Conservation (phyloP, 768 basidiomycete species). For the Filobasidium wieringae region DNA sequence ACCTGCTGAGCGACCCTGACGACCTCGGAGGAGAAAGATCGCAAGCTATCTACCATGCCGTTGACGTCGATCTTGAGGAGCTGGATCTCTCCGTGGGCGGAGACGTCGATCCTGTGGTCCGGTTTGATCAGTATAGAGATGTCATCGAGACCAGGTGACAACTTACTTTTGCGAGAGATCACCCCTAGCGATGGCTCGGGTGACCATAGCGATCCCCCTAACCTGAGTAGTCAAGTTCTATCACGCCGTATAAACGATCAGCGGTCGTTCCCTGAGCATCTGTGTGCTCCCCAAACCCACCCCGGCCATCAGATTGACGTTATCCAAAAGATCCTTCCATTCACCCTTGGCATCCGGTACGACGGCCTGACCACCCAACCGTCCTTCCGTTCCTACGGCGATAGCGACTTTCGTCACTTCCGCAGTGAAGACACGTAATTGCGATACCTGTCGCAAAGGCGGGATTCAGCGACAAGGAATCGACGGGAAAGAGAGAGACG, state of each 20-base stretch:
- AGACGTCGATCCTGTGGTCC: slow-evolving; percentile 88
- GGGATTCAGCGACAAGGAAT: not conserved
- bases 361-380: slow-evolving; percentile 74
- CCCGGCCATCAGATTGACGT: slow-evolving; percentile 46
- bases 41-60: slow-evolving; percentile 85
- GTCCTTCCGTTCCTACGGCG: slow-evolving; percentile 81
- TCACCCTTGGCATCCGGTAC: slow-evolving; percentile 78
- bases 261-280: not conserved
- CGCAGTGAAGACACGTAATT: slow-evolving; percentile 41
- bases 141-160: slow-evolving; percentile 45
- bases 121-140: too few relatives aligned
- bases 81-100: slow-evolving; percentile 66
- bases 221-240: slow-evolving; percentile 41
- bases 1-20: slow-evolving; percentile 66
- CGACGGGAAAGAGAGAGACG: not conserved
- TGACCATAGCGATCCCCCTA: slow-evolving; percentile 59
- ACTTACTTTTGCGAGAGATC: slow-evolving; percentile 76
- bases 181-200: slow-evolving; percentile 73
- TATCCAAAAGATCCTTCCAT: slow-evolving; percentile 69
- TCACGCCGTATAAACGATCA: too few relatives aligned
- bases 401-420: slow-evolving; percentile 56
- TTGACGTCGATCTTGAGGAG: slow-evolving; percentile 62
- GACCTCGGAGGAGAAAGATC: slow-evolving; percentile 69
- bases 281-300: not conserved
- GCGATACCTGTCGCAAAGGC: slow-evolving; percentile 23